Conservation (phyloP, 371 early-diverging fungal species). For the Mucor saturninus region DNA sequence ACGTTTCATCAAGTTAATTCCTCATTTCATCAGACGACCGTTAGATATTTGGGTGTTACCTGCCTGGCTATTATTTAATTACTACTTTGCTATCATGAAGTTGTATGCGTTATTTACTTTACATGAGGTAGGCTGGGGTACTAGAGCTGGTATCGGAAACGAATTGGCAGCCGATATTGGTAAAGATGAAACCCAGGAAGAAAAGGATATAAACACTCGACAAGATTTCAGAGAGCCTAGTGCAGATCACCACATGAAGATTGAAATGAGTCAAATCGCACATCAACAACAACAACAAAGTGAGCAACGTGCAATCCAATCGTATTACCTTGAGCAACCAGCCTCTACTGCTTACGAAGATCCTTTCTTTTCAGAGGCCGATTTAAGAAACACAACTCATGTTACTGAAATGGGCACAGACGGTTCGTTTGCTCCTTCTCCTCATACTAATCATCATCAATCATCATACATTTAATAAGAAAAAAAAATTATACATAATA, state of each 20-base stretch:
- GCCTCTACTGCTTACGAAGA: slow-evolving; percentile 15
- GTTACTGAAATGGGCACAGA: slow-evolving; percentile 17
- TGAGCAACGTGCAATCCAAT: slow-evolving; percentile 3
- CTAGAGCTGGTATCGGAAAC: slow-evolving; percentile 60
- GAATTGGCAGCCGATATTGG: slow-evolving; percentile 48
- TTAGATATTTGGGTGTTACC: slow-evolving; percentile 70
- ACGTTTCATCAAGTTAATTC: slow-evolving; percentile 71
- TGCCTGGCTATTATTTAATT: slow-evolving; percentile 71
- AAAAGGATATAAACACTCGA: slow-evolving; percentile 4
- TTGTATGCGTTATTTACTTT: slow-evolving; percentile 73
- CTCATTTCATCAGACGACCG: slow-evolving; percentile 70
- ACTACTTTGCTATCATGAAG: slow-evolving; percentile 77
- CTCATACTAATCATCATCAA: not conserved
- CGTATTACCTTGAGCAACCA: slow-evolving; percentile 2
- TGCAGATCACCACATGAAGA: slow-evolving; percentile 23
- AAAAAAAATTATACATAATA: no score
- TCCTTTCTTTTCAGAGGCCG: slow-evolving; percentile 26
- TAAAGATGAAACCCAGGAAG: slow-evolving; percentile 19
- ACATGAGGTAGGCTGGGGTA: slow-evolving; percentile 79
- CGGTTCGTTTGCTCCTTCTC: slow-evolving; percentile 24
- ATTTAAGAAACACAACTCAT: slow-evolving; percentile 8
- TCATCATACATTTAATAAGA: not conserved
- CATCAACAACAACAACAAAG: slow-evolving; percentile 5
- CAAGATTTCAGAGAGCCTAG: not conserved
- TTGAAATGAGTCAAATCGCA: slow-evolving; percentile 35